Base-by-base conservation (phyloP, 352 stramenopile species). In the Globisporangium spinosum region DNA sequence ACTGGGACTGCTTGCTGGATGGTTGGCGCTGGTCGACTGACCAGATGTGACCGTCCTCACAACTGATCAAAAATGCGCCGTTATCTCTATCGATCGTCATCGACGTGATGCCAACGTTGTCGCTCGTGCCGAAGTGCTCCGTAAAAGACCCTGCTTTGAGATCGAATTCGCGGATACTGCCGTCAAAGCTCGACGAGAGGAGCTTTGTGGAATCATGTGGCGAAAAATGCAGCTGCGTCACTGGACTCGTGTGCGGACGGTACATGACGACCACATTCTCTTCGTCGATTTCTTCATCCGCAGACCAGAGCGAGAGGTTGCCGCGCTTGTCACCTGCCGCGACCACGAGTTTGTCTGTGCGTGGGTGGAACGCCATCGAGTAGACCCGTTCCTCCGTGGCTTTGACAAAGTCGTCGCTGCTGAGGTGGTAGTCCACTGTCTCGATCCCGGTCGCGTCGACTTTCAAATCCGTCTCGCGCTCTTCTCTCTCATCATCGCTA, bases 261-360 rank as follows among this genome's bases (percentile, higher is more conserved):
- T 91, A 94, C 58, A 89, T 72, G 1, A 76, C 82, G 15, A 96
- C 74, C 6, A 70, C 62, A 38, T 70, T 65, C 1, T 77, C 49
- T 35, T 69, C 65, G 5, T 77, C 71, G 2, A 27, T 56, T 0
- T 65, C 65, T 25, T 72, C 68, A 17, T 76, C 71, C 17, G 77
- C 74, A 0, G 82, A 81, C 88, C 88, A 94, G 3, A 95, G 70
- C 32, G 84, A 69, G 22, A 96, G 34, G 69, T 94, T 76, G 22
- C 89, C 89, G 27, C 82, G 69, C 71, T 92, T 94, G 74, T 96
- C 87, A 35, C 84, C 89, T 58, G 74, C 79, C 0, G 78, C 84
- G 3, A 94, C 74, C 3, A 97, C 65, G 2, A 93, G 62, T 34
- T 83, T 74, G 67, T 90, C 80, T 1, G 69, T 61, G 43, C 82